A percentile compares a stretch with the other conserved stretches of the same genome.
Conservation (phyloP, 2,329 filamentous ascomycete species). For the Sporothrix pallida region DNA sequence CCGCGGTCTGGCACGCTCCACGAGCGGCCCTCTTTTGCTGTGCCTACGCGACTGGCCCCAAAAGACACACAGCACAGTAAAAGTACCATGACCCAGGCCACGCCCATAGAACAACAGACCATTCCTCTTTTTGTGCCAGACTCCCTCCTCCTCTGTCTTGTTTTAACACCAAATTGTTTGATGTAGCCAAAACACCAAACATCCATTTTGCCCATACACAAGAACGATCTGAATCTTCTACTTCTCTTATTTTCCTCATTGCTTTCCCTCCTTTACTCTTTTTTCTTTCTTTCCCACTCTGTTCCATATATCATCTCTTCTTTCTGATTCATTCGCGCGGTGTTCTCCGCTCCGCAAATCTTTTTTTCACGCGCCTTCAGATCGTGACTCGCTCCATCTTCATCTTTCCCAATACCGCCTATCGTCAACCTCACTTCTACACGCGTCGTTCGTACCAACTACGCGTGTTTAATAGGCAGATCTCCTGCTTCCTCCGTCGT, state of each 20-base stretch:
- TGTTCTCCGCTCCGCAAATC: not conserved
- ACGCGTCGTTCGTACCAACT: not conserved
- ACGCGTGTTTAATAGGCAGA: constrained; percentile 1
- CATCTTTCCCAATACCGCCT: no score
- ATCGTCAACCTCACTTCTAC: no score
- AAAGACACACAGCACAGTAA: not conserved
- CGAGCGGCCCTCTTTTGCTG: constrained; percentile 22
- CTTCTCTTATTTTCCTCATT: not conserved
- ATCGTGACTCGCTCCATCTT: not conserved
- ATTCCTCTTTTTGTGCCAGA: constrained; percentile 17
- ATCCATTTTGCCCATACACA: constrained; percentile 26
- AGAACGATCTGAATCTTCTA: not conserved
- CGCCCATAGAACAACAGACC: not conserved
- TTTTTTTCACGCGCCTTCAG: constrained; percentile 6
- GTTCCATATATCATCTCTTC: not conserved
- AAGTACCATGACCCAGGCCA: not conserved
- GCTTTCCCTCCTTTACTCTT: not conserved
- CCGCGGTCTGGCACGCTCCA: constrained; percentile 25
- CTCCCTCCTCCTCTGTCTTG: constrained; percentile 3
- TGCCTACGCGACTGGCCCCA: constrained; percentile 24
- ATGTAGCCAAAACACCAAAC: constrained; percentile 36
- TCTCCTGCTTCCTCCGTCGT: not conserved
- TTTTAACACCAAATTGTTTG: constrained; percentile 21
- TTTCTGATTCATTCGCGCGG: not conserved
- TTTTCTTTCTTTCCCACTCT: not conserved